These are phyloP conservation scores for Trypanosoma congolense DNA, from an alignment of 208 protist genomes.

Conservation along the genomic window DNA sequence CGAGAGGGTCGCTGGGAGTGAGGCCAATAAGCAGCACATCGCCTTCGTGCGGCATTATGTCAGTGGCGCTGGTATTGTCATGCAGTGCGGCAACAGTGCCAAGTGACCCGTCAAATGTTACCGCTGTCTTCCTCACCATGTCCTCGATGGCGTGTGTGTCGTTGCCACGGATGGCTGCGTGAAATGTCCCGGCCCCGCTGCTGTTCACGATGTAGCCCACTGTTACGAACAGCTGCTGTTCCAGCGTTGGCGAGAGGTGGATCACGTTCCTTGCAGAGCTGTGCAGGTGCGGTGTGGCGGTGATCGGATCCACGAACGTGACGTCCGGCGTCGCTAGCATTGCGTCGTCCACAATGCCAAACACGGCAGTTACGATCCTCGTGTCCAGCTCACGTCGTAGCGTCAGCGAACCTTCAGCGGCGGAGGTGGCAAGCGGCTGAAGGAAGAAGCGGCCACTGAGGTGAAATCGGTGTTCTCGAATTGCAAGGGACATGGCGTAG, in stretches of 20 bases:
- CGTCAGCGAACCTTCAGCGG: neutral
- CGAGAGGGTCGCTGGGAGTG: constrained; percentile 6
- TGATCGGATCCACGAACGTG: neutral
- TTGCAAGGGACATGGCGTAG: neutral
- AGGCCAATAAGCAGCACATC: constrained; percentile 21
- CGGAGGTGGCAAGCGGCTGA: neutral
- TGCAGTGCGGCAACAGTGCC: constrained; percentile 1
- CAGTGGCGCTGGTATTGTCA: neutral
- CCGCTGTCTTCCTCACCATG: neutral
- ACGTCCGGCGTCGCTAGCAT: neutral
- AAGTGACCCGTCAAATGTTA: constrained; percentile 13
- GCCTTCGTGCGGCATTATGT: neutral
- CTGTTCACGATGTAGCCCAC: neutral
- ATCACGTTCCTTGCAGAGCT: neutral
- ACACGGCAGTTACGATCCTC: constrained; percentile 5
- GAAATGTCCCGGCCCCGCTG: neutral
- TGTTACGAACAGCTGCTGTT: constrained; percentile 2
- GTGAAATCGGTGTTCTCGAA: neutral
- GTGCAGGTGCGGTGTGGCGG: neutral
- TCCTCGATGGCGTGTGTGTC: neutral
- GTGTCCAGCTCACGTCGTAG: neutral
- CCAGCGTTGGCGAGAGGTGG: neutral
- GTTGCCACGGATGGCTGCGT: neutral
- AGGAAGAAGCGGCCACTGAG: neutral
- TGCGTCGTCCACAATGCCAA: neutral